Base-by-base conservation (phyloP, 257 asterid genomes). In the Solanum etuberosum region DNA sequence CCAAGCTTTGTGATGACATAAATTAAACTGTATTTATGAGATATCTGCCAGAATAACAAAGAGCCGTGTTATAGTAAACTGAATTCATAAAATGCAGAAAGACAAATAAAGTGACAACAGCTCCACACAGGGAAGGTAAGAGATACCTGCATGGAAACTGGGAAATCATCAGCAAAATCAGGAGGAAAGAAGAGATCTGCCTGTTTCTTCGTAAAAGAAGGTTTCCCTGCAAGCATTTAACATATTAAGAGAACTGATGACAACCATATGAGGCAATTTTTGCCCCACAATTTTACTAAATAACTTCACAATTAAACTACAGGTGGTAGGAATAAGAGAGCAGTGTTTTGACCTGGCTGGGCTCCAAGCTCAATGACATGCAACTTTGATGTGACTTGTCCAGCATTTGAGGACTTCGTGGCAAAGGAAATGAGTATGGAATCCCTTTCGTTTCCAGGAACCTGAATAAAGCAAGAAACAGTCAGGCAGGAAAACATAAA, bases 131-230 rank as follows among this genome's bases (percentile, higher is more conserved):
- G 61, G 83, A 73, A 85, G 40, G 63, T 72, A 29, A 82, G 88
- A 87, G 61, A 48, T 83, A 96, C 99, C 99, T 97, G 99, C 99
- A 97, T 97, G 78, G 99, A 97, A 71, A 97, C 99, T 18, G 99
- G 99, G 85, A 97, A 97, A 91, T 97, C 99, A 86, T 97, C 99
- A 78, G 94, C 92, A 90, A 97, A 97, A 92, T 97, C 98, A 9
- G 98, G 99, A 89, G 98, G 99, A 88, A 97, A 97, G 93, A 97
- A 97, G 70, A 97, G 98, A 91, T 97, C 99, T 51, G 99, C 99
- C 86, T 97, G 99, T 91, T 97, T 97, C 96, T 97, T 97, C 0
- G 98, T 88, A 82, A 97, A 97, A 67, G 99, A 88, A 48, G 96
- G 99, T 88, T 95, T 97, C 88, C 99, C 99, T 97, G 96, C 68